Percentiles rank a stretch among this genome's conserved stretches.
Conservation (phyloP, 768 basidiomycete genomes). For the Agaricus bisporus region DNA sequence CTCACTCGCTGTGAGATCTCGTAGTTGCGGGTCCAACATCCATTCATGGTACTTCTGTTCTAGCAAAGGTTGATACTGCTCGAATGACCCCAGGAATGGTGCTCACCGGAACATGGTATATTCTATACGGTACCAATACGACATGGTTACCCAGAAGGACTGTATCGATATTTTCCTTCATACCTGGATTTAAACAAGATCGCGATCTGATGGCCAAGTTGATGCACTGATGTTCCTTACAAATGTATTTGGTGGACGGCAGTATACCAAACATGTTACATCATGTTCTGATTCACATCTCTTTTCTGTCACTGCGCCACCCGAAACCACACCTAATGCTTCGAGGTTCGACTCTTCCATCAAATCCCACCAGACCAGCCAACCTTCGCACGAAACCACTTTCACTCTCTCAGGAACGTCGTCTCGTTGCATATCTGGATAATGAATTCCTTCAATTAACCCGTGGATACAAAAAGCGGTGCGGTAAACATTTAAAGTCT, state of each 20-base stretch:
- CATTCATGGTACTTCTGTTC: constrained; percentile 77
- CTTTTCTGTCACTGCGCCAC: not conserved
- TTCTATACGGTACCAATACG: constrained; percentile 78
- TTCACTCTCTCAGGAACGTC: constrained; percentile 54
- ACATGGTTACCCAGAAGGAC: constrained; percentile 62
- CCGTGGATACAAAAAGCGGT: constrained; percentile 76
- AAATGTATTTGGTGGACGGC: not conserved
- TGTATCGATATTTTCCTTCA: constrained; percentile 63
- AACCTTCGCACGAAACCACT: constrained; percentile 27
- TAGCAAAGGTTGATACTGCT: not conserved
- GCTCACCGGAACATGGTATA: constrained; percentile 43
- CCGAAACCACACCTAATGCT: not conserved
- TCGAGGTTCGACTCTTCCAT: not conserved
- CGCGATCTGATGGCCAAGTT: too few species aligned
- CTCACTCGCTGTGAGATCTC: constrained; percentile 79
- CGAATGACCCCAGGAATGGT: not conserved
- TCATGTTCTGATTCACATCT: not conserved
- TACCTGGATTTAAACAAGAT: constrained; percentile 18
- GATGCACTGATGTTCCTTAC: too few species aligned
- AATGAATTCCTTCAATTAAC: constrained; percentile 58
- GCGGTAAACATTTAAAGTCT: constrained; percentile 15
- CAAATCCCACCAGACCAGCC: not conserved
- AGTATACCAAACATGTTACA: not conserved
- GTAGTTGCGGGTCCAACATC: constrained; percentile 76
- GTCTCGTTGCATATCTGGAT: constrained; percentile 60